Evolutionary conservation across 108 stramenopile genomes (phyloP).

Genomic region (Pseudonitzschia delicatissima): DNA sequence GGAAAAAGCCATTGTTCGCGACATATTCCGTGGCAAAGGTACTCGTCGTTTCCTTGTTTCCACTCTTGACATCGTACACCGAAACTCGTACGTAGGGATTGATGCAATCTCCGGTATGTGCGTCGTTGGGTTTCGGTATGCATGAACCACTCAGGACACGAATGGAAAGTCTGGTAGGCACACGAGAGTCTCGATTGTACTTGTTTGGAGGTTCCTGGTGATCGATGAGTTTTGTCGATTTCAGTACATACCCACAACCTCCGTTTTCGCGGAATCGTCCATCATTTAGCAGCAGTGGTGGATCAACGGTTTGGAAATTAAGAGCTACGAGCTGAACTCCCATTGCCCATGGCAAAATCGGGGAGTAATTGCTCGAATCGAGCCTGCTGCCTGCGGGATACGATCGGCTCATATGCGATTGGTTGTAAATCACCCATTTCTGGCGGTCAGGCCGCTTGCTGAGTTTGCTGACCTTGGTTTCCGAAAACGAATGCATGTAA

Average conservation of each 20-base stretch:
- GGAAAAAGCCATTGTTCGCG: conserved; percentile 74
- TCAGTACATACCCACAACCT: conserved; percentile 92
- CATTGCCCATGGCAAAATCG: conserved; percentile 77
- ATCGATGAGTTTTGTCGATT: conserved; percentile 57
- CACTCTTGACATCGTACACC: conserved; percentile 62
- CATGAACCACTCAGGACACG: conserved; percentile 70
- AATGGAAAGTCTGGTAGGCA: conserved; percentile 44
- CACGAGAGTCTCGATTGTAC: conserved; percentile 3
- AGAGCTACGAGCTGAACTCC: conserved; percentile 92
- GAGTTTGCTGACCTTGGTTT: conserved; percentile 56
- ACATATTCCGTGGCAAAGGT: conserved; percentile 43
- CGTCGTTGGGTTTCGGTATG: conserved; percentile 78
- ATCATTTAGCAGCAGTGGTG: conserved; percentile 81
- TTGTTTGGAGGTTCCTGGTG: conserved; percentile 20
- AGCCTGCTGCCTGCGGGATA: conserved; percentile 87
- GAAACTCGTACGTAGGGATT: conserved; percentile 78
- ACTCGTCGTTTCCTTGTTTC: conserved; percentile 45
- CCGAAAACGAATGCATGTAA: conserved; percentile 82
- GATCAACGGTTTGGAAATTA: conserved; percentile 90
- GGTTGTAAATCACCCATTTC: conserved; percentile 83
- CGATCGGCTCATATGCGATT: conserved; percentile 78
- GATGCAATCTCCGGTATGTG: conserved; percentile 71
- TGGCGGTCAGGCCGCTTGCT: conserved; percentile 30
- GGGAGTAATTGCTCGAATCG: conserved; percentile 92
- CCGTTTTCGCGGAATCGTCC: conserved; percentile 93